Percentiles rank a stretch among this genome's conserved stretches.
phyloP scores from a whole-genome alignment of 208 protist species.

The Wallacemonas rigidus region DNA sequence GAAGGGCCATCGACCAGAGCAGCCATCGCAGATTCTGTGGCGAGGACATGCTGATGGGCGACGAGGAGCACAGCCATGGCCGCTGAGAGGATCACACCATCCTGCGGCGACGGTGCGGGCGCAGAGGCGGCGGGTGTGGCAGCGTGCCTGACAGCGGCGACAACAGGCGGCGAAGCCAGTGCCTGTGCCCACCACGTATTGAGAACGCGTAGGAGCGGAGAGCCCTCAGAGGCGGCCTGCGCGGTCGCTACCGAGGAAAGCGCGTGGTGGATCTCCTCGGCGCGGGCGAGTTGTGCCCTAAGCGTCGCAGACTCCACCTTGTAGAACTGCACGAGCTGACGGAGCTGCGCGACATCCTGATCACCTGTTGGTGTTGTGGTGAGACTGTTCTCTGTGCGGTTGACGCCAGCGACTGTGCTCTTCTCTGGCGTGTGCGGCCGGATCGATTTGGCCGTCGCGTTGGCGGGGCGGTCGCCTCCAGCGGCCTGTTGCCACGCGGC shows the following conservation, averaged over 20 bases:
- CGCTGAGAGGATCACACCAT: neutral
- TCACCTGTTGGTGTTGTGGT: neutral
- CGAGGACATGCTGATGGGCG: slow-evolving; percentile 1
- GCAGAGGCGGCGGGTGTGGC: neutral
- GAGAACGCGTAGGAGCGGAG: neutral
- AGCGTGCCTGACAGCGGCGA: slow-evolving; percentile 2
- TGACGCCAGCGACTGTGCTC: neutral
- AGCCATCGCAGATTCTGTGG: neutral
- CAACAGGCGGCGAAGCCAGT: slow-evolving; percentile 1
- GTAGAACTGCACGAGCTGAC: slow-evolving; percentile 3
- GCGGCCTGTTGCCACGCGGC: neutral
- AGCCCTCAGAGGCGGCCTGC: neutral
- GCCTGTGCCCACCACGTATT: slow-evolving; percentile 13
- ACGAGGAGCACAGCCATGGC: slow-evolving; percentile 2
- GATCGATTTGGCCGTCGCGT: too few relatives aligned
- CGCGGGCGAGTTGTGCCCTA: neutral
- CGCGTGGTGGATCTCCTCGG: neutral
- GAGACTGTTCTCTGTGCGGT: neutral
- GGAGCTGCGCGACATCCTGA: neutral
- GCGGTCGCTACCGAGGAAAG: too few relatives aligned
- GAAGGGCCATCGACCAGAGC: neutral
- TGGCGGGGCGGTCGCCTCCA: neutral
- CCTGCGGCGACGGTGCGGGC: too few relatives aligned
- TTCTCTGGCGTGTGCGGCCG: too few relatives aligned
- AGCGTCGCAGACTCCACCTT: neutral